Evolutionary conservation across 164 flowering plant genomes (phyloP), one percentile per base, ranked within the genome.

Genomic region (Vitis riparia): DNA sequence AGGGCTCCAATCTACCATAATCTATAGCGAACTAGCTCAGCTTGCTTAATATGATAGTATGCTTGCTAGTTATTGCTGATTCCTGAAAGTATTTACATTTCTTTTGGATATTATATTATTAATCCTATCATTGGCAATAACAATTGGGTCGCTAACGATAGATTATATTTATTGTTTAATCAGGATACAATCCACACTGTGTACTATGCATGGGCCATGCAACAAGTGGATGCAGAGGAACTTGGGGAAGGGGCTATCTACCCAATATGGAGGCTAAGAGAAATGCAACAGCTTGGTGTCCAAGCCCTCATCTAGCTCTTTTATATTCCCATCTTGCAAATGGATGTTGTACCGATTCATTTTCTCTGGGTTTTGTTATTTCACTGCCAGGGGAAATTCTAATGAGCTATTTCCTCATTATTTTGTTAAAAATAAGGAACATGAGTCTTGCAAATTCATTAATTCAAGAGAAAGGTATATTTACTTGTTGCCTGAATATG

Each of bases 131-230:
- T 58, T 32, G 9, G 44, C 6, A 37, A 37, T 37, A 37, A 37
- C 44, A 37, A 37, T 37, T 37, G 44, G 44, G 44, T 37, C 5
- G 44, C 44, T 37, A 37, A 37, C 2, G 44, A 0, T 37, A 37
- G 8, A 37, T 37, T 3, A 37, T 6, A 37, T 27, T n/a, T 57
- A 9, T 30, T 51, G 30, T 63, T 30, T 53, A 7, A 76, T 44
- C 82, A 95, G 98, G 98, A 95, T 62, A 90, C 97, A 5, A 95
- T 95, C 68, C 97, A 89, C 72, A 91, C 94, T 15, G 94, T 93
- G 50, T 79, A 75, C 65, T 90, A 95, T 77, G 88, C 83, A 1
- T 95, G 98, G 98, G 98, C 99, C 0, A 90, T 95, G 99, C 94
- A 90, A 72, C 92, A 75, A 82, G 65, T 90, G 57, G 91, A 91